These are phyloP conservation scores for Zymoseptoria brevis DNA, from an alignment of 2,329 filamentous ascomycete species.

Conservation along the genomic window DNA sequence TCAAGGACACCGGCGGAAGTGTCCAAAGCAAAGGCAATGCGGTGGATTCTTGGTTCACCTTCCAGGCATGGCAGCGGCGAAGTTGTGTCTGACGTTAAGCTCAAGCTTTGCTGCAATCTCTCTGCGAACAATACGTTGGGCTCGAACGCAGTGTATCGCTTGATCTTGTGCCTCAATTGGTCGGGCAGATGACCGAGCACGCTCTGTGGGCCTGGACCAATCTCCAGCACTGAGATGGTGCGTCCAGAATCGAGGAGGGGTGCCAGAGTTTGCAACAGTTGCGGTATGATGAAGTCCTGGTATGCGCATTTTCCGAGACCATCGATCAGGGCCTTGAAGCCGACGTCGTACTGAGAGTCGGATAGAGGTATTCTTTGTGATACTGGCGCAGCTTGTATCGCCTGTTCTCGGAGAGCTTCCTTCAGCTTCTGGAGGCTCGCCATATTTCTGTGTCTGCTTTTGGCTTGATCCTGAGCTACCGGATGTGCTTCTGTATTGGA, in stretches of 20 bases:
- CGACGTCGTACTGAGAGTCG: conserved; percentile 43
- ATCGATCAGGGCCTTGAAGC: conserved; percentile 39
- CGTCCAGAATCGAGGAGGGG: conserved; percentile 36
- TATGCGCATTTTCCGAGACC: conserved; percentile 36
- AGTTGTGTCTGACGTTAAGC: conserved; percentile 19
- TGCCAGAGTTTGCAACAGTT: conserved; percentile 38
- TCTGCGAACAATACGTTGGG: conserved; percentile 43
- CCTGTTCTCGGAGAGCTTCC: conserved; percentile 31
- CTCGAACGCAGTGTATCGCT: conserved; percentile 49
- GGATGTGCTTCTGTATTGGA: too few relatives aligned
- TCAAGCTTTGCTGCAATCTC: conserved; percentile 39
- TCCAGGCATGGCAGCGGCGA: conserved; percentile 38
- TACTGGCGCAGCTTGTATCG: conserved; percentile 16
- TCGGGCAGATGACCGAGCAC: conserved; percentile 45
- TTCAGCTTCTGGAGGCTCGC: conserved; percentile 41
- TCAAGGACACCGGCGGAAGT: conserved; percentile 12
- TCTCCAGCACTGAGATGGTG: conserved; percentile 49
- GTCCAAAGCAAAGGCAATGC: conserved; percentile 33
- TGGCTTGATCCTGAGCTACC: not conserved
- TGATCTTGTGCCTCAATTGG: conserved; percentile 37
- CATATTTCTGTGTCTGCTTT: not conserved
- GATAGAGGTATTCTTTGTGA: conserved; percentile 32
- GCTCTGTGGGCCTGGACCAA: conserved; percentile 51
- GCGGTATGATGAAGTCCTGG: conserved; percentile 46
- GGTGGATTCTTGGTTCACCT: conserved; percentile 33